Evolutionary conservation across 495 filamentous ascomycete genomes (phyloP).

Genomic region (Xylaria bambusicola): DNA sequence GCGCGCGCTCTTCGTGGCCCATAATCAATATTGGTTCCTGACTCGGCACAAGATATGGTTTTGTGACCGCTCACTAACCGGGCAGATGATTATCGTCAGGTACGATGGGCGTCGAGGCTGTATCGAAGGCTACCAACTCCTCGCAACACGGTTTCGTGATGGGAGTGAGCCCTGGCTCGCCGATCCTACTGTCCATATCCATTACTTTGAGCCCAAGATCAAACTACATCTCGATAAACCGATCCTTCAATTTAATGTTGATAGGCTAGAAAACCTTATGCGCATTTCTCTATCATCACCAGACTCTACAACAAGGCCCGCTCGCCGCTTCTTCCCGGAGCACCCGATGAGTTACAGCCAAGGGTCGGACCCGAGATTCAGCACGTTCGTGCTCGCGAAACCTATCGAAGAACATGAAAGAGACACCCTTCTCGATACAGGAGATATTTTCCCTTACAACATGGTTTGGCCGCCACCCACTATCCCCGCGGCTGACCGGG

Average conservation of each 20-base stretch:
- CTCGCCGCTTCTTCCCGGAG: constrained; percentile 42
- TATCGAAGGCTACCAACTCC: constrained; percentile 79
- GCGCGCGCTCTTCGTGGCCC: constrained; percentile 68
- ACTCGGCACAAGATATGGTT: constrained; percentile 83
- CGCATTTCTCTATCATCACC: constrained; percentile 18
- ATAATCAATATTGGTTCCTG: constrained; percentile 85
- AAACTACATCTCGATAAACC: constrained; percentile 71
- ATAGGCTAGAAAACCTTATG: constrained; percentile 30
- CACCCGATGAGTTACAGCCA: constrained; percentile 55
- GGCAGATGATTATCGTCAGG: constrained; percentile 69
- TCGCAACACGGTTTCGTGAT: constrained; percentile 58
- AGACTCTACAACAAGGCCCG: constrained; percentile 13
- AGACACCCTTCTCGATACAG: constrained; percentile 16
- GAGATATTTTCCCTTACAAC: constrained; percentile 43
- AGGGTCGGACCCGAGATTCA: constrained; percentile 39
- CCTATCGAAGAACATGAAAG: constrained; percentile 39
- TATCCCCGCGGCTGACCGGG: constrained; percentile 63
- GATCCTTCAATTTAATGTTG: constrained; percentile 59
- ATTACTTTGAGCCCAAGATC: constrained; percentile 68
- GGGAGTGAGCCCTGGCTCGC: constrained; percentile 62
- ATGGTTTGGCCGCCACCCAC: constrained; percentile 73
- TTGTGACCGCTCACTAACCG: constrained; percentile 66
- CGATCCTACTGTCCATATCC: constrained; percentile 70
- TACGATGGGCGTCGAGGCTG: constrained; percentile 71
- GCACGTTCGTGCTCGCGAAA: constrained; percentile 48